A percentile compares a stretch with the other conserved stretches of the same genome.
Evolutionary conservation across 352 stramenopile genomes (phyloP).

Genomic region (Phytopythium cucurbitacearum): DNA sequence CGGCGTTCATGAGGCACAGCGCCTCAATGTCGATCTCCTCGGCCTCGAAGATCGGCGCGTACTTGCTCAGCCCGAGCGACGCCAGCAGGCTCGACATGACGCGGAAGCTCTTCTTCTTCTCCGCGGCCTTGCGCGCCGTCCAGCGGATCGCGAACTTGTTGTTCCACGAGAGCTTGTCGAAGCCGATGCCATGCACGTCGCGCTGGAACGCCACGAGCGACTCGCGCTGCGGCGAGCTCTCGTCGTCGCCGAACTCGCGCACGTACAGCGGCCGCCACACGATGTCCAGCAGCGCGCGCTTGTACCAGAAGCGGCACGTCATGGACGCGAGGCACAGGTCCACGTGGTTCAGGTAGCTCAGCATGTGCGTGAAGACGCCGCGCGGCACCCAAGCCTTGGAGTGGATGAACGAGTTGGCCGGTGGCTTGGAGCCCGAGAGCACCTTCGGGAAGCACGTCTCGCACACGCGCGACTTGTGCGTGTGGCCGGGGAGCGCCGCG

Average conservation of each 20-base stretch:
- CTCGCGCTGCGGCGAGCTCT: constrained; percentile 70
- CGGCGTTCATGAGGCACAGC: constrained; percentile 84
- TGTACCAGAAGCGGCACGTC: constrained; percentile 86
- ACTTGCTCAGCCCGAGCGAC: constrained; percentile 80
- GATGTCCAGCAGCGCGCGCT: constrained; percentile 78
- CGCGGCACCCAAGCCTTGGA: constrained; percentile 82
- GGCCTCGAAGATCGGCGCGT: constrained; percentile 80
- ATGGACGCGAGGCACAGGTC: constrained; percentile 81
- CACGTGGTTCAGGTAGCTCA: constrained; percentile 85
- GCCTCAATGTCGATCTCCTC: constrained; percentile 89
- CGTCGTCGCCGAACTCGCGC: constrained; percentile 77
- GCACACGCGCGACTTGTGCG: constrained; percentile 82
- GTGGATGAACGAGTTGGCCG: constrained; percentile 84
- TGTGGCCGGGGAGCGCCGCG: constrained; percentile 68
- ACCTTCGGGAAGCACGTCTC: constrained; percentile 85
- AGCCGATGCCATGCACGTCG: constrained; percentile 80
- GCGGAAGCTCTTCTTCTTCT: constrained; percentile 88
- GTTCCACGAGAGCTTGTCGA: constrained; percentile 83
- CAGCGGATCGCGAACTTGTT: constrained; percentile 83
- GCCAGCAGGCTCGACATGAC: constrained; percentile 80
- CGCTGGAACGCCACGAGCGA: constrained; percentile 85
- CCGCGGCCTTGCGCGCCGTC: constrained; percentile 72
- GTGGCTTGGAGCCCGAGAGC: constrained; percentile 59
- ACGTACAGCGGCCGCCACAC: constrained; percentile 85
- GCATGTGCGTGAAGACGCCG: constrained; percentile 84